Evolutionary conservation across 805 yeast genomes (phyloP).

Genomic region (Kodamaea restingae): DNA sequence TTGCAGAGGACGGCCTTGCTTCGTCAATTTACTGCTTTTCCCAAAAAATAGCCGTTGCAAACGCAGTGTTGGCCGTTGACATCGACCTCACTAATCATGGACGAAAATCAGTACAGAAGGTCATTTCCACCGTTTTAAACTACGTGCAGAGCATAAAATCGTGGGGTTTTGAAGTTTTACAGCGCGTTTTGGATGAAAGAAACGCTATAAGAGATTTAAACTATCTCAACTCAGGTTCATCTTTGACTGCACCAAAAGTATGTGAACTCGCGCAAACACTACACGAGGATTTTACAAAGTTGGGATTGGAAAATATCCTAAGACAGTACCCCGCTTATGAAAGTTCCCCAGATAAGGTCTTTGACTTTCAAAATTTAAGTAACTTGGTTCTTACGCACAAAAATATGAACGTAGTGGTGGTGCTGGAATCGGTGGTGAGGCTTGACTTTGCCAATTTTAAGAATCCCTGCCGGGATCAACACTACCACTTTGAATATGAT

Average conservation of each 20-base stretch:
- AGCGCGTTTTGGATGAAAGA: constrained; percentile 44
- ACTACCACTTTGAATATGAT: not conserved
- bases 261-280: constrained; percentile 37
- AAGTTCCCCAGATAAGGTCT: constrained; percentile 1
- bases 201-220: constrained; percentile 44
- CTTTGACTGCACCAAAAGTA: constrained; percentile 44
- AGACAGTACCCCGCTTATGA: constrained; percentile 37
- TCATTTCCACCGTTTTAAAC: constrained; percentile 33
- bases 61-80: constrained; percentile 47
- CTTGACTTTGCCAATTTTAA: not conserved
- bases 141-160: constrained; percentile 18
- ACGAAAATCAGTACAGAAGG: constrained; percentile 24
- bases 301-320: constrained; percentile 39
- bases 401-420: constrained; percentile 18
- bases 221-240: constrained; percentile 34
- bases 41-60: constrained; percentile 32
- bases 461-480: not conserved
- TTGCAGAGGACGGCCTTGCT: constrained; percentile 43
- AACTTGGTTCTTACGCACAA: constrained; percentile 7
- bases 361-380: not conserved
- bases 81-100: constrained; percentile 48
- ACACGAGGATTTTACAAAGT: constrained; percentile 28
- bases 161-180: constrained; percentile 20
- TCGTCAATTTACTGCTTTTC: constrained; percentile 36
- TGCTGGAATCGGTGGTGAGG: not conserved